Base-by-base conservation (phyloP, 116 monocot genomes). In the Iris pallida region DNA sequence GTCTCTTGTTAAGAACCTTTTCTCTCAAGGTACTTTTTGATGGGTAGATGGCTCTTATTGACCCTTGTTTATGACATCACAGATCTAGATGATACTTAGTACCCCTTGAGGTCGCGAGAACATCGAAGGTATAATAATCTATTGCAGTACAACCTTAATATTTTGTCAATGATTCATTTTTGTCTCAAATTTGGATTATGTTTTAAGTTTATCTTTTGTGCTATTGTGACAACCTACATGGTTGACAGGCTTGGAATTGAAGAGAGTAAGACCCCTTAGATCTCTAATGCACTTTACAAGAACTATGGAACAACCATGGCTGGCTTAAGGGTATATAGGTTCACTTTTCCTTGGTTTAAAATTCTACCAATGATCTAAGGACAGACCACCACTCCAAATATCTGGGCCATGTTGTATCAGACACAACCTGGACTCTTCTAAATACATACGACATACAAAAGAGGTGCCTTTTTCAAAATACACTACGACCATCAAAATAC, bases 81-180 rank as follows among this genome's bases (percentile, higher is more conserved):
- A 81, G 80, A 81, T 42, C 68, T 81, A 4, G 80, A 81, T 47
- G 80, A 81, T 61, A 81, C 80, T 13, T 66, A 76, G 41, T 81
- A 81, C 48, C 76, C 80, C 43, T 47, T 76, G 62, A 81, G 55
- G 75, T 42, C 54, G 59, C 19, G 76, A 68, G 46, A 81, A 81
- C 61, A 81, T 81, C 49, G 71, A 67, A 71, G 76, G 81, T 81
- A 16, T 16, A 16, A 56, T 13, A 14, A 68, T 43, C 42, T 61
- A 40, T 19, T 12, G 11, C 16, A 5, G 2, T 17, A 16, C 19
- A 42, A 10, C 12, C 14, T 52, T 52, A 52, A 8, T 52, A 5
- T 52, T 52, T 52, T 5, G 51, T 49, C 5, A 11, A 7, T 11
- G 48, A 7, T 0, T 49, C 48, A 52, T 52, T 49, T 49, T 5